phyloP scores from a whole-genome alignment of 1,284 basidiomycete species.

The Sanghuangporus sanghuang region DNA sequence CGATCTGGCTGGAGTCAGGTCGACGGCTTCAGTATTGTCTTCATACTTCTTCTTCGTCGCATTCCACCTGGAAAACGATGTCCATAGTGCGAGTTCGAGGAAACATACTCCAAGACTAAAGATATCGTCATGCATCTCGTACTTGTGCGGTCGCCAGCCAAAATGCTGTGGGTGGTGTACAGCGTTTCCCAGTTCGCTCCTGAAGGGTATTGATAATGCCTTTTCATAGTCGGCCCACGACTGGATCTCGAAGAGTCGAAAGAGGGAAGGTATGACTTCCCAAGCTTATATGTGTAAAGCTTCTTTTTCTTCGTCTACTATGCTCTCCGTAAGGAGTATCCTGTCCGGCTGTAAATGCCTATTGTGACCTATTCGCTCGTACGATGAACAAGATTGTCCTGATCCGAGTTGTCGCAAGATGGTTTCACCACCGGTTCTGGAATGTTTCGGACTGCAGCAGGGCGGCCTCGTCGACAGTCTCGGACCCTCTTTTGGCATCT shows the following conservation, averaged over 20 bases:
- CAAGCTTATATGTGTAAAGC: not conserved
- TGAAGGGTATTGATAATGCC: not conserved
- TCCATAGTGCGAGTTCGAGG: conserved; percentile 14
- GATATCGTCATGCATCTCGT: conserved; percentile 15
- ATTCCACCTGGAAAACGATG: conserved; percentile 4
- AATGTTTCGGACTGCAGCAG: too few species aligned
- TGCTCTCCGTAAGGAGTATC: not conserved
- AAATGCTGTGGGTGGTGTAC: conserved; percentile 4
- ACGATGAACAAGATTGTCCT: too few species aligned
- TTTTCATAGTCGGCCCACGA: not conserved
- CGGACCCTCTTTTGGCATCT: too few species aligned
- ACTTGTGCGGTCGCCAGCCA: not conserved
- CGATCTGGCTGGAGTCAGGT: not conserved
- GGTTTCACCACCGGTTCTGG: too few species aligned
- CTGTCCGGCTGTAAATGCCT: too few species aligned
- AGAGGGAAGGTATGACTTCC: not conserved
- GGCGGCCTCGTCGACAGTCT: too few species aligned
- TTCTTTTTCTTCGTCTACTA: not conserved
- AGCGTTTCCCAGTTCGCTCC: not conserved
- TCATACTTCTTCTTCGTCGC: not conserved
- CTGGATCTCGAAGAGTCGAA: not conserved
- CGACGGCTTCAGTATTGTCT: not conserved
- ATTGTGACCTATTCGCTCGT: too few species aligned
- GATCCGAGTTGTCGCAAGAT: too few species aligned
- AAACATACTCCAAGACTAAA: conserved; percentile 15